Percentiles rank a stretch among this genome's conserved stretches.
phyloP scores from a whole-genome alignment of 495 filamentous ascomycete species.

The Penicillium lividum region DNA sequence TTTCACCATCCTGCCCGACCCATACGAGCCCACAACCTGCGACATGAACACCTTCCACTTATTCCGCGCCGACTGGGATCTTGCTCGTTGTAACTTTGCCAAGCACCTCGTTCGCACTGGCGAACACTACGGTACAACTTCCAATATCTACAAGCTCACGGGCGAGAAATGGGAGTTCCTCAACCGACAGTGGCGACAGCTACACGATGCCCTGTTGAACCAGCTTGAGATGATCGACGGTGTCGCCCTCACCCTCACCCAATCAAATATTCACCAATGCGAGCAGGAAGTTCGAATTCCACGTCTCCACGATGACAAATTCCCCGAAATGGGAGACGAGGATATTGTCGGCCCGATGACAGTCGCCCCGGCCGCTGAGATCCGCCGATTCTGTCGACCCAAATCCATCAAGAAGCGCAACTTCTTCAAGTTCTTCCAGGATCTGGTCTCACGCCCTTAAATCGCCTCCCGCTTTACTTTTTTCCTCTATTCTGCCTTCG shows the following conservation, averaged over 20 bases:
- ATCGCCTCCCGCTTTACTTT: constrained; percentile 6
- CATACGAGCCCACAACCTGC: constrained; percentile 66
- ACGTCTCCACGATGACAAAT: constrained; percentile 71
- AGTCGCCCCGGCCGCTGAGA: constrained; percentile 38
- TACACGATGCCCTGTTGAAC: constrained; percentile 62
- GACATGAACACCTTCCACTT: constrained; percentile 62
- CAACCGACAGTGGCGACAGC: constrained; percentile 66
- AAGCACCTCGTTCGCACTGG: constrained; percentile 81
- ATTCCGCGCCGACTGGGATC: constrained; percentile 77
- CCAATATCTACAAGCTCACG: constrained; percentile 78
- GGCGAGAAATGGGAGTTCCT: constrained; percentile 82
- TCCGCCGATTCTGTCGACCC: constrained; percentile 30
- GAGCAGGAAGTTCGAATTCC: constrained; percentile 60
- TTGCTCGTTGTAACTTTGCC: constrained; percentile 76
- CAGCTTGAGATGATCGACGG: constrained; percentile 38
- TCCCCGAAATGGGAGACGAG: constrained; percentile 81
- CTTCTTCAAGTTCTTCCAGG: constrained; percentile 51
- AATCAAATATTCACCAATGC: constrained; percentile 45
- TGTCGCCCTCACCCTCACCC: constrained; percentile 39
- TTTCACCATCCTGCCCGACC: constrained; percentile 82
- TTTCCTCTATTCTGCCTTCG: constrained; percentile 9
- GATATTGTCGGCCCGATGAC: constrained; percentile 93
- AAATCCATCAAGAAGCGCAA: constrained; percentile 42
- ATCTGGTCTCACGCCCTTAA: constrained; percentile 41
- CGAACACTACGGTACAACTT: constrained; percentile 83